Percentiles rank a stretch among this genome's conserved stretches.
phyloP scores from a whole-genome alignment of 768 basidiomycete species.

The Lactarius sanguifluus region DNA sequence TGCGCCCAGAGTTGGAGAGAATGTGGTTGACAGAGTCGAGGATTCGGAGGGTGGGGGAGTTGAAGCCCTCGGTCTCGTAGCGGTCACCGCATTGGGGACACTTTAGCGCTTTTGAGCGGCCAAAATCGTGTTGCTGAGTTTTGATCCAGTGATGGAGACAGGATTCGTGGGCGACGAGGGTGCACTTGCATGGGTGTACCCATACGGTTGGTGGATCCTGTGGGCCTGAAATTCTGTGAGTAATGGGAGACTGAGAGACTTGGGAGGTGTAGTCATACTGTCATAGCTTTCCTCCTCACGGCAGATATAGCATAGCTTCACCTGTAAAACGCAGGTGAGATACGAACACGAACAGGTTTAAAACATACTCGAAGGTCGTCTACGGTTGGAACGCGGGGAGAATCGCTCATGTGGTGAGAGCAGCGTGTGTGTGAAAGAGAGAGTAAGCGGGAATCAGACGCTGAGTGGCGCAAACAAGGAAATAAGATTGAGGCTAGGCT shows the following conservation, averaged over 20 bases:
- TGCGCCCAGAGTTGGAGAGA: constrained; percentile 51
- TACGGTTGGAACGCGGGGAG: constrained; percentile 33
- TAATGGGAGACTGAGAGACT: background rate
- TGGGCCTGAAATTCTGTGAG: constrained; percentile 36
- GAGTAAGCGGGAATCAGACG: background rate
- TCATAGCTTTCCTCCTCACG: constrained; percentile 66
- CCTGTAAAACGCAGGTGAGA: constrained; percentile 34
- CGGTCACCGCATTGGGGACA: constrained; percentile 73
- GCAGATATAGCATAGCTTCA: constrained; percentile 82
- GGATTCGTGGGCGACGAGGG: constrained; percentile 74
- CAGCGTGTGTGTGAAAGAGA: background rate
- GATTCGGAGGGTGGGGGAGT: constrained; percentile 51
- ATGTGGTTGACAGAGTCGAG: constrained; percentile 52
- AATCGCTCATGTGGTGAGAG: background rate
- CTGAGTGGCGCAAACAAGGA: background rate
- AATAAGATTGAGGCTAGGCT: constrained; percentile 7
- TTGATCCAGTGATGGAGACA: constrained; percentile 82
- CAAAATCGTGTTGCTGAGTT: constrained; percentile 56
- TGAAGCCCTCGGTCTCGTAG: constrained; percentile 68
- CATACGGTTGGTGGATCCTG: constrained; percentile 56
- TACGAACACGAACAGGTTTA: background rate
- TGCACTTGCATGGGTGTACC: constrained; percentile 82
- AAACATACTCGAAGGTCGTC: constrained; percentile 36
- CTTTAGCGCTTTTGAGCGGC: constrained; percentile 61
- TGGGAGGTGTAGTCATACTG: constrained; percentile 32